These are phyloP conservation scores for Protea cynaroides DNA, from an alignment of 164 flowering plant species.

Conservation along the genomic window DNA sequence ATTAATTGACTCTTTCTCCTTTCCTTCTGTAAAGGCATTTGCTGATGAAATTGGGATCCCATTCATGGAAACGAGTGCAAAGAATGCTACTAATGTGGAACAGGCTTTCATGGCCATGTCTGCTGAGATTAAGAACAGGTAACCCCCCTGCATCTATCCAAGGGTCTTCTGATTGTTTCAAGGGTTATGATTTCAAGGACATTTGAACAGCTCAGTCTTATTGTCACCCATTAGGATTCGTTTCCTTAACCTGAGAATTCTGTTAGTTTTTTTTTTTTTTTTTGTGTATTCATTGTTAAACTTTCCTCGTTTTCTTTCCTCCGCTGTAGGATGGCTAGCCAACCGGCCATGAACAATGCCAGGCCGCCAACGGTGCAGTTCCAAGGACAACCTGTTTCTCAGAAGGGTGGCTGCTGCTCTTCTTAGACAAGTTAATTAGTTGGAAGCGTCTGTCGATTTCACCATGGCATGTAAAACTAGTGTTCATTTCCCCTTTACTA, in stretches of 20 bases:
- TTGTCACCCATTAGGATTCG: no score
- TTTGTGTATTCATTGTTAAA: neutral
- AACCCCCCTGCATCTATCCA: neutral
- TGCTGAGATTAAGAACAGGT: slow-evolving; percentile 49
- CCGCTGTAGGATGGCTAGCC: slow-evolving; percentile 65
- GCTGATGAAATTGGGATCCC: slow-evolving; percentile 60
- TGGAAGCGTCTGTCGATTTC: neutral
- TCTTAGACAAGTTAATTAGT: slow-evolving; percentile 22
- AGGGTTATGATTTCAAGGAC: no score
- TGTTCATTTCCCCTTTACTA: slow-evolving; percentile 5
- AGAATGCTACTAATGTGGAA: slow-evolving; percentile 48
- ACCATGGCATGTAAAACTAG: slow-evolving; percentile 30
- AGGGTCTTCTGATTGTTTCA: no score
- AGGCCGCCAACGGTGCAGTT: slow-evolving; percentile 71
- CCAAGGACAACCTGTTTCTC: slow-evolving; percentile 69
- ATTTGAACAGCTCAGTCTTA: no score
- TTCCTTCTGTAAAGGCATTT: slow-evolving; percentile 31
- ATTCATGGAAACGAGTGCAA: slow-evolving; percentile 59
- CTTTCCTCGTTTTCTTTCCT: no score
- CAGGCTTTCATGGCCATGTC: slow-evolving; percentile 62
- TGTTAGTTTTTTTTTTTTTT: neutral
- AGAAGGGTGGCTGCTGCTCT: slow-evolving; percentile 69
- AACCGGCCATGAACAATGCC: slow-evolving; percentile 54
- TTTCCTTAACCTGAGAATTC: neutral
- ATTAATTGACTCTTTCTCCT: neutral